These are phyloP conservation scores for Protomyces lactucae-debilis DNA, from an alignment of 1,139 yeast genomes.

Conservation along the genomic window DNA sequence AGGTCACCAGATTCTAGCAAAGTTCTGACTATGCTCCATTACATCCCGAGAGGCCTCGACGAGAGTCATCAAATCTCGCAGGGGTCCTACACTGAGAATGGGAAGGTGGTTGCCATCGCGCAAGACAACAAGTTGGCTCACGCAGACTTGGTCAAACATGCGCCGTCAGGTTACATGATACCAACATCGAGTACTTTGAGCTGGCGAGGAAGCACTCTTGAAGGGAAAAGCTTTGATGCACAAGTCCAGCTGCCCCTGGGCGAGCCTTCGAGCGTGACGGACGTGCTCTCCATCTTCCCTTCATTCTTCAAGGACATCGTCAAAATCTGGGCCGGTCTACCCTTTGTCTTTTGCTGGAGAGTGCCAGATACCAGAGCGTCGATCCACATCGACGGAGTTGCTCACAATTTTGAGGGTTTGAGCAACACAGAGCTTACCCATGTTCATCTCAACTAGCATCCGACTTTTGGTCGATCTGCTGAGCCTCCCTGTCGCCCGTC, in stretches of 20 bases:
- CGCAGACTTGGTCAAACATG: not conserved
- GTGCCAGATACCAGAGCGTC: not conserved
- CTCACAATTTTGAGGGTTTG: not conserved
- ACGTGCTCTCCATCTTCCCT: conserved; percentile 23
- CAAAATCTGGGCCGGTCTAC: conserved; percentile 21
- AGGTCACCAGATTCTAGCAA: conserved; percentile 1
- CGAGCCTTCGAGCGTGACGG: conserved; percentile 15
- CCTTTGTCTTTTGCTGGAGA: conserved; percentile 25
- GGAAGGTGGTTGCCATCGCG: conserved; percentile 16
- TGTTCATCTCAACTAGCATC: conserved; percentile 1
- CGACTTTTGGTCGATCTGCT: not conserved
- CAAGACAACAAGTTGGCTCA: not conserved
- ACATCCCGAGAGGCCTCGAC: conserved; percentile 13
- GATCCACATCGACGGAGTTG: conserved; percentile 8
- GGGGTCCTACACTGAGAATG: conserved; percentile 5
- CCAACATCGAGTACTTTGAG: not conserved
- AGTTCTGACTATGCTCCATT: conserved; percentile 9
- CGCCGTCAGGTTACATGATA: conserved; percentile 9
- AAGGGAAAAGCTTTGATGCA: conserved; percentile 1
- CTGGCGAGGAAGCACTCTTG: conserved; percentile 8
- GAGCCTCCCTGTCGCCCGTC: conserved; percentile 34
- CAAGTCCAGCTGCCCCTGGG: not conserved
- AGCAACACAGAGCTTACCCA: conserved; percentile 10
- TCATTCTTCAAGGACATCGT: conserved; percentile 23
- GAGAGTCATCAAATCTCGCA: conserved; percentile 1